Base-by-base conservation (phyloP, 225 moss, liverwort and hornwort genomes). In the Climacium dendroides region DNA sequence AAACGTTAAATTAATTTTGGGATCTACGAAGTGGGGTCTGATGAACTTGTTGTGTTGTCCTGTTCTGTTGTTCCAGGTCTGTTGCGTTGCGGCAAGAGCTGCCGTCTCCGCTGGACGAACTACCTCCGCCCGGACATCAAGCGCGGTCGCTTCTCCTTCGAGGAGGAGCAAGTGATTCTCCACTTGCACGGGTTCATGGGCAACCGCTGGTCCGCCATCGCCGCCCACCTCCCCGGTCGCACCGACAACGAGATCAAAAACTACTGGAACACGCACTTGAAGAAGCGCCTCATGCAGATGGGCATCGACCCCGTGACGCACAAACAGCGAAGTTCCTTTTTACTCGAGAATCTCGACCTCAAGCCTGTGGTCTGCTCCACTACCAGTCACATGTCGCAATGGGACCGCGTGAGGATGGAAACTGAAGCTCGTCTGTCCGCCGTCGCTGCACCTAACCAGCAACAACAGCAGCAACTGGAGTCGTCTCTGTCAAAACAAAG, bases 161-260 rank as follows among this genome's bases (percentile, higher is more conserved):
- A 91, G 26, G 92, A 92, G 65, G 92, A 92, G 91, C 91, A 89
- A 43, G 63, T 89, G 58, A 92, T 92, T 62, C 85, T 92, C 75
- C 92, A 92, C 54, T 59, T 92, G 52, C 92, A 92, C 62, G 91
- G 89, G 17, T 57, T 89, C 35, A 84, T 92, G 3, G 92, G 92
- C 34, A 92, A 92, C 69, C 84, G 90, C 85, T 97, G 97, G 97
- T 96, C 96, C 19, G 97, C 95, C 65, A 97, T 97, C 74, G 97
- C 97, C 2, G 92, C 96, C 15, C 94, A 97, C 60, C 92, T 97
- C 62, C 90, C 96, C 1, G 95, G 96, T 3, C 95, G 97, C 79
- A 97, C 97, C 30, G 97, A 97, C 89, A 97, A 97, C 80, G 96
- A 96, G 87, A 97, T 97, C 10, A 97, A 97, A 73, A 97, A 97